A percentile compares a stretch with the other conserved stretches of the same genome.
These are phyloP conservation scores for Pyronema domesticum DNA, from an alignment of 495 filamentous ascomycete species.

Conservation along the genomic window DNA sequence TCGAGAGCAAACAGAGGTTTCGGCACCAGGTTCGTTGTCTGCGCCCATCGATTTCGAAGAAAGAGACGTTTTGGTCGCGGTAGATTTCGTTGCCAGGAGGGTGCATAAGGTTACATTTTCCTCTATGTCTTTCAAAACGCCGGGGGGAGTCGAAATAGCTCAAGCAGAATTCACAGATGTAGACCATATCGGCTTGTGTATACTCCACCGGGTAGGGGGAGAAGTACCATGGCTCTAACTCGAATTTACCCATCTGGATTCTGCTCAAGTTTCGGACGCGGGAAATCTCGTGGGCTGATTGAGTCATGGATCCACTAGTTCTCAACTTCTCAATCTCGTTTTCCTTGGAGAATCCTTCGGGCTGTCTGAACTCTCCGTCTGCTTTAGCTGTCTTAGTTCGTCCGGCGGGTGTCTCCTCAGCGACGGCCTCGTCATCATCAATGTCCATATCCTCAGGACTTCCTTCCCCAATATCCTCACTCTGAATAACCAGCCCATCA, in stretches of 20 bases:
- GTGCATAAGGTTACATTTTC: constrained; percentile 80
- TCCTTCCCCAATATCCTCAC: constrained; percentile 14
- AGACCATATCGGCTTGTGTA: constrained; percentile 69
- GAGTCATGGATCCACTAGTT: constrained; percentile 90
- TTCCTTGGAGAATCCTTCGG: constrained; percentile 51
- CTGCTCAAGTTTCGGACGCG: constrained; percentile 84
- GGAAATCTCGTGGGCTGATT: constrained; percentile 92
- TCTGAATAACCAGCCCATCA: constrained; percentile 21
- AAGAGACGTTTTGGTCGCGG: constrained; percentile 80
- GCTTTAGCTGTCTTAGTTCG: constrained; percentile 10
- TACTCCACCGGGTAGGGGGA: constrained; percentile 85
- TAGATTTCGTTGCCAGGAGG: constrained; percentile 98
- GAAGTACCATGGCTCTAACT: constrained; percentile 97
- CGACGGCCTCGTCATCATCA: constrained; percentile 29
- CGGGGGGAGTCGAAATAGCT: constrained; percentile 67
- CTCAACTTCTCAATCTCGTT: constrained; percentile 92
- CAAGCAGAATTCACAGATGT: constrained; percentile 95
- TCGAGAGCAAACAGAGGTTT: constrained; percentile 81
- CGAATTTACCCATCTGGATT: constrained; percentile 81
- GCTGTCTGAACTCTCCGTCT: constrained; percentile 27
- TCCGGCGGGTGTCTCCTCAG: constrained; percentile 19
- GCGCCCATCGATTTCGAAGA: constrained; percentile 93
- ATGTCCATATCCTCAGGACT: constrained; percentile 28
- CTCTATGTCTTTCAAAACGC: constrained; percentile 65
- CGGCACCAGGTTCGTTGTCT: constrained; percentile 95